Conservation (phyloP, 345 rosid genomes). For the Toxicodendron radicans region DNA sequence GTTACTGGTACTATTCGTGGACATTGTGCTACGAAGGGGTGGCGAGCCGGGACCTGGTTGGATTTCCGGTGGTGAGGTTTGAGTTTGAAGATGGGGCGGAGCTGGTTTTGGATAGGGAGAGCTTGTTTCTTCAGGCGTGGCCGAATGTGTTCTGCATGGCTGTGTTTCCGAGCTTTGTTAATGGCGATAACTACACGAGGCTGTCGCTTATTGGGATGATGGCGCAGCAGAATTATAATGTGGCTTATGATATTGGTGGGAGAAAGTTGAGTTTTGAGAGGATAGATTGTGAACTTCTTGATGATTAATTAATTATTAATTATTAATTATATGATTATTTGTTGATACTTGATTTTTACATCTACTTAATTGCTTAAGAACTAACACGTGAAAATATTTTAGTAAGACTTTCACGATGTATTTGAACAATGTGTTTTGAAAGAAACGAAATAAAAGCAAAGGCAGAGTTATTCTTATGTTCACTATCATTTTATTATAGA, state of each 20-base stretch:
- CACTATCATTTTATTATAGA: no score
- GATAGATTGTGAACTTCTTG: conserved; percentile 42
- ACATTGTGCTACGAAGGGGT: conserved; percentile 41
- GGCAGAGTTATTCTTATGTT: no score
- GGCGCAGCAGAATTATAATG: conserved; percentile 48
- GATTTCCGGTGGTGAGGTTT: conserved; percentile 43
- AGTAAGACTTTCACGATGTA: no score
- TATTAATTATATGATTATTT: no score
- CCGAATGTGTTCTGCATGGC: conserved; percentile 42
- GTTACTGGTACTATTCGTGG: conserved; percentile 2
- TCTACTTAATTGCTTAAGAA: no score
- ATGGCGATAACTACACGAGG: neutral
- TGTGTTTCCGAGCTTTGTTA: conserved; percentile 13
- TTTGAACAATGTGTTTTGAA: no score
- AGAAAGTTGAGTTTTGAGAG: conserved; percentile 35
- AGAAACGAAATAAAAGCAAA: no score
- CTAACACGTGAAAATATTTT: no score
- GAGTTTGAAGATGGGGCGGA: conserved; percentile 45
- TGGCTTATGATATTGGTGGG: conserved; percentile 36
- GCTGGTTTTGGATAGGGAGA: conserved; percentile 34
- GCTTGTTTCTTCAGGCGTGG: conserved; percentile 38
- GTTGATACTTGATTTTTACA: no score
- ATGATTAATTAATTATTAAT: conserved; percentile 18
- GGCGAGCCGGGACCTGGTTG: conserved; percentile 28
- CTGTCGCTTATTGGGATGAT: conserved; percentile 37